Evolutionary conservation across 306 rosid species (phyloP), one percentile per base, ranked within the genome.

Genomic region (Nissolia schottii): DNA sequence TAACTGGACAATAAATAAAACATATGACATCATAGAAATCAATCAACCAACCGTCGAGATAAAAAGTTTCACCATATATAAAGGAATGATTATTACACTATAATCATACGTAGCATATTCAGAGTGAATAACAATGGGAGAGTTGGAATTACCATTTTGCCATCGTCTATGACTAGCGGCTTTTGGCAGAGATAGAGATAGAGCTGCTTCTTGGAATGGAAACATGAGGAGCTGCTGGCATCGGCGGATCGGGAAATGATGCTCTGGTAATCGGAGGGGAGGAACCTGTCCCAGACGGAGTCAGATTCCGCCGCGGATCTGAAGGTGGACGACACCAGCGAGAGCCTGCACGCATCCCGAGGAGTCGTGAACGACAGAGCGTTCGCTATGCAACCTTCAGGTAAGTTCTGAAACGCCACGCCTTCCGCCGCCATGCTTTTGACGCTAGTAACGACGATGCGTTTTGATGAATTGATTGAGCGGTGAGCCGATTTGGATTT

Each of bases 241-340:
- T 31, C 1, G 3, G 53, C 13, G 16, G 75, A 70, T 37, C 13
- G 73, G 15, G 89, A 77, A 20, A 84, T 19, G 4, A 85, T 20
- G 6, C 67, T n/a, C 2, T 5, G 75, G 22, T 15, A 80, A 7
- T 85, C 92, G 1, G 70, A 51, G 1, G 95, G 94, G 12, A 94
- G 78, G 34, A 94, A 91, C n/a, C 64, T 32, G 2, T 84, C 86
- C 98, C 98, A 94, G 1, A 94, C 84, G 51, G 82, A 78, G 66
- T 94, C 91, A 12, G 97, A 84, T 0, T 89, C 85, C 2, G 95
- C 89, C n/a, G 91, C 97, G 23, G 96, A 86, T 70, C 87, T 38
- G 85, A 91, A 91, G 0, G 74, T 53, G 0, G 89, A 50, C 0
- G 96, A 94, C 38, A 94, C 85, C 31, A 41, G 51, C 0, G 92